Base-by-base conservation (phyloP, 345 rosid species). In the Laguncularia racemosa region DNA sequence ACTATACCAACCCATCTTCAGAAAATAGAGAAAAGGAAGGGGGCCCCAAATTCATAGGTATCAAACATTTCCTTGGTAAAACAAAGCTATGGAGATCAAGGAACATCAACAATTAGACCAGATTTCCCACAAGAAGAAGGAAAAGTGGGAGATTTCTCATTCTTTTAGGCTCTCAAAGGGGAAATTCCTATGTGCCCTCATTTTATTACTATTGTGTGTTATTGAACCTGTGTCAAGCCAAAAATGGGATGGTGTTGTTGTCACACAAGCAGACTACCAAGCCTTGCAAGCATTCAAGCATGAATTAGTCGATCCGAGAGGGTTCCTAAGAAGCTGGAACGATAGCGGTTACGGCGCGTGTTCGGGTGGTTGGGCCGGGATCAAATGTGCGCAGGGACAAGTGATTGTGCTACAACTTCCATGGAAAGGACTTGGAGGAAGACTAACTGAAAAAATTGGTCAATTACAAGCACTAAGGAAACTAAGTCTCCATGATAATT, bases 331-430 rank as follows among this genome's bases (percentile, higher is more conserved):
- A 20, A 80, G 83, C 79, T 93, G 99, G 99, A 89, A 89, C 40
- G 68, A 58, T 45, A 78, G 78, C 57, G 83, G 84, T 16, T 65
- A 57, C 12, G 74, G 79, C 33, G 95, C 79, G 47, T 93, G 99
- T 73, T 78, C 96, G 0, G 96, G 97, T 15, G 68, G 81, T 21
- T 93, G 99, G 99, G 81, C 64, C 2, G 99, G 99, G 40, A 84
- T 93, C 77, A 89, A 81, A 77, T 93, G 99, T 60, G 83, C 73
- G 15, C 62, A 80, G 12, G 99, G 99, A 28, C 85, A 84, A 60
- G 85, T 93, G 17, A 73, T 87, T 1, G 89, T 84, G 16, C 73
- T 93, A 64, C 91, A 89, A 73, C 97, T 93, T 60, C 99, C 99
- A 0, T 93, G 96, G 96, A 85, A 63, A 47, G 85, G 89, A 38